Percentiles rank a stretch among this genome's conserved stretches.
phyloP scores from a whole-genome alignment of 768 basidiomycete genomes.

The Tulasnella sp. region DNA sequence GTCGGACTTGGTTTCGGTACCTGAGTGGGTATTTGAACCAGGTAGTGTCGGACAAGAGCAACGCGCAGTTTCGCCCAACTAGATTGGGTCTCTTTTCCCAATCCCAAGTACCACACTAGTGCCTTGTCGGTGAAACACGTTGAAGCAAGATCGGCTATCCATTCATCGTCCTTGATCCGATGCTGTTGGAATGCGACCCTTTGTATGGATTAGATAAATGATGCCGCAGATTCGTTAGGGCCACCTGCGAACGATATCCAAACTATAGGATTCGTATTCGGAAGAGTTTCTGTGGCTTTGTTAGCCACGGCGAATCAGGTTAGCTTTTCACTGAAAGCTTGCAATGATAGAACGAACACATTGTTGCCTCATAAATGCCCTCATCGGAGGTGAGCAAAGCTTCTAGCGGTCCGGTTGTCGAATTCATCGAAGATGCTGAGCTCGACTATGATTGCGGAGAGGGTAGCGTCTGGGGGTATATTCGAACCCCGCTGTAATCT shows the following conservation, averaged over 20 bases:
- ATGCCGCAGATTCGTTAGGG: neutral
- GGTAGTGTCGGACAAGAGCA: neutral
- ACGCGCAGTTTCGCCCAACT: neutral
- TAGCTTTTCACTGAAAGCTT: neutral
- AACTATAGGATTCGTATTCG: neutral
- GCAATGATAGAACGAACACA: neutral
- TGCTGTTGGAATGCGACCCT: neutral
- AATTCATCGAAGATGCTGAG: neutral
- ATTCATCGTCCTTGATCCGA: neutral
- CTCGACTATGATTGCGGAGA: neutral
- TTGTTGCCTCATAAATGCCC: neutral
- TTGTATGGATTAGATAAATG: neutral
- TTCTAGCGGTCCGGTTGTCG: neutral
- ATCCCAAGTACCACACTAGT: neutral
- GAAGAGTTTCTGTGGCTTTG: neutral
- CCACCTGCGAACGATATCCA: neutral
- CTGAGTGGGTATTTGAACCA: neutral
- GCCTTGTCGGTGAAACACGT: neutral
- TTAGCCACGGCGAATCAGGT: neutral
- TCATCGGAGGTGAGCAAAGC: neutral
- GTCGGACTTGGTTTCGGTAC: too few relatives aligned
- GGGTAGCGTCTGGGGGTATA: neutral
- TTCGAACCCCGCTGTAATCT: neutral
- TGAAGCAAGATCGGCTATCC: neutral
- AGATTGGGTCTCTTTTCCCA: neutral